Conservation (phyloP, 2,329 filamentous ascomycete genomes). For the Aspergillus fumigatiaffinis region DNA sequence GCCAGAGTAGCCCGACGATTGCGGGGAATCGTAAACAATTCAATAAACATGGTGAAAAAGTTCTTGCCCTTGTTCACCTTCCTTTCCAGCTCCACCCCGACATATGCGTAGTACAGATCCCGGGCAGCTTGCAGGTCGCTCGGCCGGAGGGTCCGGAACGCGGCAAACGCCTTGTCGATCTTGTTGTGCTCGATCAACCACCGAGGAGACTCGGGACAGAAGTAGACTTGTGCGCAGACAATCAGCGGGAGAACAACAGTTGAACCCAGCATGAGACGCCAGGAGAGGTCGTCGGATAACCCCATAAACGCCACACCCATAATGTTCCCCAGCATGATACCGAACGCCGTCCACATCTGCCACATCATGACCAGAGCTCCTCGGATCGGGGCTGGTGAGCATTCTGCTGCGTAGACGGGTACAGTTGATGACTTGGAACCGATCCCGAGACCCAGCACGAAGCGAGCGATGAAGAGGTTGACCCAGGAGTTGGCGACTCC, state of each 20-base stretch:
- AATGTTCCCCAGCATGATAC: conserved; percentile 54
- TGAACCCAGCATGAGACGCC: conserved; percentile 67
- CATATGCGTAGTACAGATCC: conserved; percentile 45
- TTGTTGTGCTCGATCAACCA: conserved; percentile 47
- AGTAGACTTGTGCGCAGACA: conserved; percentile 57
- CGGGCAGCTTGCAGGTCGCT: conserved; percentile 43
- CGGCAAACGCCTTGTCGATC: conserved; percentile 40
- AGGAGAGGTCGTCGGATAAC: conserved; percentile 56
- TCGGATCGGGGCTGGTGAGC: conserved; percentile 63
- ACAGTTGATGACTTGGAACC: conserved; percentile 71
- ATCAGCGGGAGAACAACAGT: conserved; percentile 60
- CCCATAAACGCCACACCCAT: conserved; percentile 60
- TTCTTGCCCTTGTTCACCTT: conserved; percentile 49
- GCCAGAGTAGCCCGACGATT: conserved; percentile 60
- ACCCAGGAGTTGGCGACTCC: conserved; percentile 68
- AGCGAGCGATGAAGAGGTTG: conserved; percentile 66
- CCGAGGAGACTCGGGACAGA: conserved; percentile 55
- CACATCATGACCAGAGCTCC: conserved; percentile 79
- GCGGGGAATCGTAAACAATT: conserved; percentile 58
- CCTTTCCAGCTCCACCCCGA: conserved; percentile 58
- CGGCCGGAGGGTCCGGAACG: conserved; percentile 42
- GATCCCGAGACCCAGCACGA: conserved; percentile 73
- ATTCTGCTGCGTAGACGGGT: conserved; percentile 74
- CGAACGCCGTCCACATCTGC: conserved; percentile 58
- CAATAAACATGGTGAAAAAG: conserved; percentile 52